Evolutionary conservation across 805 yeast genomes (phyloP), one percentile per base, ranked within the genome.

Genomic region (Yamadazyma takamatsuzukensis): DNA sequence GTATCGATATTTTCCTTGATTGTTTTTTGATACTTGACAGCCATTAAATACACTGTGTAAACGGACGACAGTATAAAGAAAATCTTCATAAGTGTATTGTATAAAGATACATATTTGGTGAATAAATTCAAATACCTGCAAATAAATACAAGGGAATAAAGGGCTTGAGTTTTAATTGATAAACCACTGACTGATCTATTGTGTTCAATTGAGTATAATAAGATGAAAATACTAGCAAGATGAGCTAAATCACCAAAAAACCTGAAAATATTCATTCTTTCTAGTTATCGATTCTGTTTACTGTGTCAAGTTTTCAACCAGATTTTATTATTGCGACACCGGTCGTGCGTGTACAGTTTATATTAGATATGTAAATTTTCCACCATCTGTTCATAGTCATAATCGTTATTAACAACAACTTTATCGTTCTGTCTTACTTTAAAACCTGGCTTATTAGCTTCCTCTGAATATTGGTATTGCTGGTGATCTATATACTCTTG

Each of bases 151-250:
- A 56, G 29, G 25, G 54, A 77, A 56, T 90, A 93, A 25, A 90
- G 64, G 1, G 74, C 64, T 55, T 93, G 97, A 0, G 97, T 85
- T 62, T 90, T 90, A 53, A 85, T 64, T 1, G 97, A 88, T 30
- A 93, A 74, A 27, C 98, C 98, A 18, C 78, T 74, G 29, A 83
- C 78, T 5, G 94, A 80, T 39, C 67, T 68, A 34, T 83, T 73
- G 5, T 62, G 51, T 32, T 67, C 72, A 45, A 93, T 86, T 25
- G 87, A 76, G 34, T 77, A 80, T 31, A 90, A 64, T 43, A 93
- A 70, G 34, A 93, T 74, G 38, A 84, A 64, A 30, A 86, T 84
- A 47, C 94, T 80, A 12, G 82, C 77, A 56, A 86, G 62, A 55
- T 93, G 98, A 29, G 93, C 76, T 34, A 86, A 51, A 53, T 93